These are phyloP conservation scores for Solanum sitiens DNA, from an alignment of 257 asterid genomes.

Conservation along the genomic window DNA sequence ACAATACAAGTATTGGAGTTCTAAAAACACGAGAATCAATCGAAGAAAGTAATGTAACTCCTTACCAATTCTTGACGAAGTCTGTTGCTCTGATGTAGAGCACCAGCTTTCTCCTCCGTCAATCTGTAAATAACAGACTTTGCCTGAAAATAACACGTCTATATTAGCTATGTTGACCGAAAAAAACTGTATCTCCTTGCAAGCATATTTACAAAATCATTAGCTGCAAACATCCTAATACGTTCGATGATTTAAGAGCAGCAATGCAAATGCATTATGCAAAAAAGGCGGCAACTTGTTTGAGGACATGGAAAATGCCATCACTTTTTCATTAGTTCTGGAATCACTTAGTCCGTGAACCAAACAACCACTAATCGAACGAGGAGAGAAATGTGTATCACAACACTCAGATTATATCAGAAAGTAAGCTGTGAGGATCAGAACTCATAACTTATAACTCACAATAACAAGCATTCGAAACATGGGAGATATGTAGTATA, in stretches of 20 bases:
- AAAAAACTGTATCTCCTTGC: background rate
- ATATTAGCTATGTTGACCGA: background rate
- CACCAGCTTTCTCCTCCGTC: conserved; percentile 62
- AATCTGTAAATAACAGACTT: conserved; percentile 48
- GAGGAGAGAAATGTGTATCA: background rate
- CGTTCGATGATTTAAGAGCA: background rate
- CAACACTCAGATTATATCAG: background rate
- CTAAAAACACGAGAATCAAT: background rate
- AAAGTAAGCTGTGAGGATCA: background rate
- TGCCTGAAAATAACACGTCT: conserved; percentile 25
- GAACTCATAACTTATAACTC: background rate
- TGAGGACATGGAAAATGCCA: background rate
- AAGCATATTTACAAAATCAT: background rate
- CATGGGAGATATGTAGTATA: background rate
- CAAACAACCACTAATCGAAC: background rate
- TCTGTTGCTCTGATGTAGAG: conserved; percentile 43
- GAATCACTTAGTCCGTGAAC: background rate
- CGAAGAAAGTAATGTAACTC: background rate
- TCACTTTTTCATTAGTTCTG: background rate
- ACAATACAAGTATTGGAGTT: background rate
- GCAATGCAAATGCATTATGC: background rate
- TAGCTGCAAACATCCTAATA: background rate
- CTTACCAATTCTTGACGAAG: conserved; percentile 77
- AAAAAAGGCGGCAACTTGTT: background rate
- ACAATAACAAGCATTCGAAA: background rate